phyloP scores from a whole-genome alignment of 257 asterid genomes.

The Solanum appendiculatum region DNA sequence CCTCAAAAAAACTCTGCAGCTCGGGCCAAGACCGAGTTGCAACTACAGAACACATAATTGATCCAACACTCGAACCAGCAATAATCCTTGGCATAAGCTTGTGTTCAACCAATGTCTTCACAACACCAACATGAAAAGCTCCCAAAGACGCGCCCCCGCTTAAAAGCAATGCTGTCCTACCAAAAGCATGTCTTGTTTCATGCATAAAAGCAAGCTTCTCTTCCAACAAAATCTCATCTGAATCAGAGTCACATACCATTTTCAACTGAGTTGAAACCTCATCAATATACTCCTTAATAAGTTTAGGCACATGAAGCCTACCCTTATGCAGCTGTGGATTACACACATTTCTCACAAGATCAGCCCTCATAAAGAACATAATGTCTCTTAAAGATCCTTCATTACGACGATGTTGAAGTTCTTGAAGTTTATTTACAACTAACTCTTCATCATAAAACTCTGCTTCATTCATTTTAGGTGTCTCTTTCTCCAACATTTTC shows the following conservation, averaged over 20 bases:
- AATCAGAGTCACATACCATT: slow-evolving; percentile 87
- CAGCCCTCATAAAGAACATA: slow-evolving; percentile 88
- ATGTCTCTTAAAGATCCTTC: slow-evolving; percentile 90
- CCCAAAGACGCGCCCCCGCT: slow-evolving; percentile 98
- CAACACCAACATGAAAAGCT: slow-evolving; percentile 88
- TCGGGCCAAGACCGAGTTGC: slow-evolving; percentile 98
- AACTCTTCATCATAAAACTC: slow-evolving; percentile 87
- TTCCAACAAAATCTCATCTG: slow-evolving; percentile 80
- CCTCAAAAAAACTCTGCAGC: slow-evolving; percentile 88
- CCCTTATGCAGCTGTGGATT: slow-evolving; percentile 93
- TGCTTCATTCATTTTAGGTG: slow-evolving; percentile 57
- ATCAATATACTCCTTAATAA: slow-evolving; percentile 82
- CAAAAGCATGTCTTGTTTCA: slow-evolving; percentile 94
- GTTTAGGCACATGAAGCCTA: slow-evolving; percentile 79
- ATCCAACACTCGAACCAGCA: slow-evolving; percentile 95
- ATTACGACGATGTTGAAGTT: slow-evolving; percentile 75
- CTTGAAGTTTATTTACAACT: slow-evolving; percentile 71
- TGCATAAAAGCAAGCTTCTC: slow-evolving; percentile 96
- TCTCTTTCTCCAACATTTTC: slow-evolving; percentile 77
- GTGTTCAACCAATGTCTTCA: slow-evolving; percentile 83
- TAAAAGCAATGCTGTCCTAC: slow-evolving; percentile 83
- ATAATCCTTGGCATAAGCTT: slow-evolving; percentile 85
- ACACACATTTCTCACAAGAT: slow-evolving; percentile 84
- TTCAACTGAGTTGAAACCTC: slow-evolving; percentile 84
- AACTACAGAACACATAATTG: slow-evolving; percentile 78